Conservation (phyloP, 768 basidiomycete genomes). For the Tubosaeta brunneosetosa region DNA sequence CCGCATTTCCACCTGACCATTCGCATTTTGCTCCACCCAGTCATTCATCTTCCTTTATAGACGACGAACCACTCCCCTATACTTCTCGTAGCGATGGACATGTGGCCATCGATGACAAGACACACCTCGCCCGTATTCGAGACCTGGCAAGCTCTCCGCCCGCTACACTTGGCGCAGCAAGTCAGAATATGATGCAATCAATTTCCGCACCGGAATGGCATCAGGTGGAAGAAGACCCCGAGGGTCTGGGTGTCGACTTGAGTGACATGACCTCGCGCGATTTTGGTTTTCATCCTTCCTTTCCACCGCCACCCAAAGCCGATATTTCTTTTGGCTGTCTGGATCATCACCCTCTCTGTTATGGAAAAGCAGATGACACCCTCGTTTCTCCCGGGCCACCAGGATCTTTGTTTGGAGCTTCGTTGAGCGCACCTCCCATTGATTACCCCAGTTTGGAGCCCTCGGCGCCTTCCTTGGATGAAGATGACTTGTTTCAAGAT, state of each 20-base stretch:
- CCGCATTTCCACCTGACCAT: slow-evolving; percentile 11
- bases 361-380: slow-evolving; percentile 29
- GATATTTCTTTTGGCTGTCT: slow-evolving; percentile 37
- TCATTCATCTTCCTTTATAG: not conserved
- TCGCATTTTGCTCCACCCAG: slow-evolving; percentile 4
- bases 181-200: slow-evolving; percentile 14
- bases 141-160: slow-evolving; percentile 54
- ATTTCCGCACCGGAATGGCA: slow-evolving; percentile 52
- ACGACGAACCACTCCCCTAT: slow-evolving; percentile 27
- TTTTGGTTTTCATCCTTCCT: slow-evolving; percentile 16
- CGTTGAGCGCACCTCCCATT: slow-evolving; percentile 32
- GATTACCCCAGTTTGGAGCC: slow-evolving; percentile 33
- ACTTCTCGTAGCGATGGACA: slow-evolving; percentile 42
- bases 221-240: slow-evolving; percentile 44
- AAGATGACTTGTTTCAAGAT: slow-evolving; percentile 17
- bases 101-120: slow-evolving; percentile 64
- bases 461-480: slow-evolving; percentile 42
- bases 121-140: slow-evolving; percentile 48
- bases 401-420: slow-evolving; percentile 42
- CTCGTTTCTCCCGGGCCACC: slow-evolving; percentile 33
- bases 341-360: slow-evolving; percentile 35
- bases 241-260: slow-evolving; percentile 6
- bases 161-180: slow-evolving; percentile 8
- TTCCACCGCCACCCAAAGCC: slow-evolving; percentile 36
- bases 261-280: slow-evolving; percentile 4